Conservation (phyloP, 805 yeast species). For the Wickerhamiella spandovensis region DNA sequence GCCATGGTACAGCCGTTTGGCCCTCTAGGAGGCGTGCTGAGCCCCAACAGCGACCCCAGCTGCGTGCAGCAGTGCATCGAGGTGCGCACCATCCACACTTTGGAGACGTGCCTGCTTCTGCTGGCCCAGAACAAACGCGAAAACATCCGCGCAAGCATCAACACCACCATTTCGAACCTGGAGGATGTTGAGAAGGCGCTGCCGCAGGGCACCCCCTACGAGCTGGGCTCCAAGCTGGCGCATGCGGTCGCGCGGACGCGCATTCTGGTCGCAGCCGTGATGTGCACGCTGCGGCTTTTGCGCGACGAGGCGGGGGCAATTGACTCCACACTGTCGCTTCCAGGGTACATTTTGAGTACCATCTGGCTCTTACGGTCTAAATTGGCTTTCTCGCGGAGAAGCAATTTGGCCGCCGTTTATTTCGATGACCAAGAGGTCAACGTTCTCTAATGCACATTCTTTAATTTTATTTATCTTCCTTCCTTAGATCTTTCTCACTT, state of each 20-base stretch:
- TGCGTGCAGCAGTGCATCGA: not conserved
- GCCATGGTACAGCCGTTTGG: not conserved
- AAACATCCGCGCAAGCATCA: not conserved
- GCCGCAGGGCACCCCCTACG: not conserved
- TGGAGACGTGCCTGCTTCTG: not conserved
- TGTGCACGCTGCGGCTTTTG: not conserved
- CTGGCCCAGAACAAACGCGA: not conserved
- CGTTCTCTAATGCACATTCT: conserved; percentile 1
- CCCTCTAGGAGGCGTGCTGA: not conserved
- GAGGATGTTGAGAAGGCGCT: not conserved
- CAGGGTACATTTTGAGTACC: not conserved
- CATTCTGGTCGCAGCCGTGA: not conserved
- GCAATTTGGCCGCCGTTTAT: conserved; percentile 5
- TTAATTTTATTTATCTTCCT: not conserved
- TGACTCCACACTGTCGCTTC: not conserved
- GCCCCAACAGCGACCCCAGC: not conserved
- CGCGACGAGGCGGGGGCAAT: not conserved
- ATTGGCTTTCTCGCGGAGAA: conserved; percentile 4
- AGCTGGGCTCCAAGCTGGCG: not conserved
- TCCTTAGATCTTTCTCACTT: not conserved
- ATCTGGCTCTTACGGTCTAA: conserved; percentile 5
- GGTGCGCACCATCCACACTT: not conserved
- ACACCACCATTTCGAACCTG: not conserved
- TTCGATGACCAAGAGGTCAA: conserved; percentile 7
- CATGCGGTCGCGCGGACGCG: not conserved